phyloP scores from a whole-genome alignment of 306 rosid genomes.

The Crataegus laevigata region DNA sequence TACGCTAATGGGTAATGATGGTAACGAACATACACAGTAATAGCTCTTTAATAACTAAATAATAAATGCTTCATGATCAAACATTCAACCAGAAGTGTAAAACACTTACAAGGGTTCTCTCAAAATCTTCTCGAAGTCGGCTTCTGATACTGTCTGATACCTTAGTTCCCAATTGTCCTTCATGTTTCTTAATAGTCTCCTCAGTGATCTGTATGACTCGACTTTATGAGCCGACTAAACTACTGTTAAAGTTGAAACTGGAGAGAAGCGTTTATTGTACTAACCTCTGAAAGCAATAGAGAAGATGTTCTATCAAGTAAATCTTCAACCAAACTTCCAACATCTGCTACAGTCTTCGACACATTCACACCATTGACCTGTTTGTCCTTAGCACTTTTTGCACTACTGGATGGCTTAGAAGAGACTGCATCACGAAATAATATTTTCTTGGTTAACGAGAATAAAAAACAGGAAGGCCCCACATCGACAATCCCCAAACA shows the following conservation, averaged over 20 bases:
- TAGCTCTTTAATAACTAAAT: not conserved
- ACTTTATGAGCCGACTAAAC: conserved; percentile 13
- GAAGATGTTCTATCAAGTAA: conserved; percentile 67
- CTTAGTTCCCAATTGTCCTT: conserved; percentile 50
- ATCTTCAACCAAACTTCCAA: conserved; percentile 61
- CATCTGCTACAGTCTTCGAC: conserved; percentile 43
- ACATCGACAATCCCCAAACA: not conserved
- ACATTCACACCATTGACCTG: conserved; percentile 28
- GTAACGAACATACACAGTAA: not conserved
- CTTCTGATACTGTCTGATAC: conserved; percentile 50
- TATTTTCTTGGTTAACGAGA: not conserved
- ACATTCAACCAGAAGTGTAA: not conserved
- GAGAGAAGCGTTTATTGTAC: not conserved
- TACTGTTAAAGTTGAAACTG: not conserved
- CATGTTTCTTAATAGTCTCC: conserved; percentile 50
- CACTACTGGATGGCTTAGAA: conserved; percentile 33
- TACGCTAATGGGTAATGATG: not conserved
- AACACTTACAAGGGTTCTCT: conserved; percentile 68
- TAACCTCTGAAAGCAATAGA: conserved; percentile 68
- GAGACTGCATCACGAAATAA: conserved; percentile 34
- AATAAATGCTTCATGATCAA: not conserved
- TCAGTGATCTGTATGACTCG: conserved; percentile 50
- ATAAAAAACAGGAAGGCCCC: not conserved
- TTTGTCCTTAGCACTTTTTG: conserved; percentile 40
- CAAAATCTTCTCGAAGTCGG: conserved; percentile 58